phyloP scores from a whole-genome alignment of 2,329 filamentous ascomycete genomes.

The Phyllosticta citribraziliensis region DNA sequence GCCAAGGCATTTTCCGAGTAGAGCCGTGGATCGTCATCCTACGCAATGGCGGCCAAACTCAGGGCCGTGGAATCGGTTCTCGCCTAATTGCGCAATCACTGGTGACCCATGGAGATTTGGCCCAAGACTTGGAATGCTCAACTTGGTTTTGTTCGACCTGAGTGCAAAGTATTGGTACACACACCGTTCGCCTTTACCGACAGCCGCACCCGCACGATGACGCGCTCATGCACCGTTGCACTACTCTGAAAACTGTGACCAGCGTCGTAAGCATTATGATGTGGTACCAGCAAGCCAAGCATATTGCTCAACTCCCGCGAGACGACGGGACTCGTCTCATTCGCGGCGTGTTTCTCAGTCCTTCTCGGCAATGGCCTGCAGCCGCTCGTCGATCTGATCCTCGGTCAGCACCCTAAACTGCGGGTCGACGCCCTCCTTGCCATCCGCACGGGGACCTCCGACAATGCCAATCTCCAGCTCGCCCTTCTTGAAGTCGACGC shows the following conservation, averaged over 20 bases:
- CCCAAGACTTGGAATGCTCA: neutral
- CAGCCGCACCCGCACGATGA: slow-evolving; percentile 9
- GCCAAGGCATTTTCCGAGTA: neutral
- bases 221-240: slow-evolving; percentile 21
- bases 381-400: slow-evolving; percentile 95
- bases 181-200: neutral
- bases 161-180: neutral
- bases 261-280: neutral
- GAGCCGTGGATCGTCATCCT: neutral
- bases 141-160: neutral
- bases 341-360: slow-evolving; percentile 51
- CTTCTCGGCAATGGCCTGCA: slow-evolving; percentile 98
- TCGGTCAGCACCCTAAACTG: slow-evolving; percentile 84
- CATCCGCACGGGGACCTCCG: slow-evolving; percentile 73
- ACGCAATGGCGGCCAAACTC: neutral
- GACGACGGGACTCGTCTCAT: neutral
- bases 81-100: neutral
- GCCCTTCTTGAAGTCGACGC: slow-evolving; percentile 99
- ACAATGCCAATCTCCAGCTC: slow-evolving; percentile 98
- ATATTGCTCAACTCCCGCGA: neutral
- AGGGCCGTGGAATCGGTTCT: neutral
- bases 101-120: neutral
- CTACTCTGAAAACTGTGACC: slow-evolving; percentile 1
- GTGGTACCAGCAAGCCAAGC: neutral
- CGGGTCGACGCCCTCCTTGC: slow-evolving; percentile 68